Conservation (phyloP, 148 eudicot species). For the Spergularia marina region DNA sequence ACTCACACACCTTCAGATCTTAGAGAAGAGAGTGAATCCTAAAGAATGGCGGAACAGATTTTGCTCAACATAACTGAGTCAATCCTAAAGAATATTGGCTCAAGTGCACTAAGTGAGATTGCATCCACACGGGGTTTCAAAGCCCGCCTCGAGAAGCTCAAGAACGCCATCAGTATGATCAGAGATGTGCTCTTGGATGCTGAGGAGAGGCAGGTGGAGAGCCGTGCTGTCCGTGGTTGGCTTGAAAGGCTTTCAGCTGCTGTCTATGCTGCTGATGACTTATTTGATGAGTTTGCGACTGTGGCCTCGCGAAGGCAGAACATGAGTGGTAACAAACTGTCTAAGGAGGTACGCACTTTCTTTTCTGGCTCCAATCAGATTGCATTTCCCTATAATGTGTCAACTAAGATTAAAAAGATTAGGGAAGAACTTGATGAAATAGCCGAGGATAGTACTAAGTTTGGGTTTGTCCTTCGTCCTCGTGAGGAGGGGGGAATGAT, state of each 20-base stretch:
- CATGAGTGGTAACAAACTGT: neutral
- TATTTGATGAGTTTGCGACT: conserved; percentile 28
- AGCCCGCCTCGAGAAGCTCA: conserved; percentile 14
- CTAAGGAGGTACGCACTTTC: conserved; percentile 20
- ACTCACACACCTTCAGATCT: too few relatives aligned
- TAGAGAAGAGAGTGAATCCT: neutral
- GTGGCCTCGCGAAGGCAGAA: conserved; percentile 1
- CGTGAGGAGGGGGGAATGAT: neutral
- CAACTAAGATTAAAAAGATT: conserved; percentile 8
- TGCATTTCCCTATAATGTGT: neutral
- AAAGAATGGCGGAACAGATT: conserved; percentile 28
- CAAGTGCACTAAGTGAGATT: conserved; percentile 20
- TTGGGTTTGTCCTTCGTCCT: conserved; percentile 14
- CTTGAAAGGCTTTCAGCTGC: conserved; percentile 24
- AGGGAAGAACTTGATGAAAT: conserved; percentile 21
- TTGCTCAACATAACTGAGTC: conserved; percentile 12
- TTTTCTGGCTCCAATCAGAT: conserved; percentile 12
- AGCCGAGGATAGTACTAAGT: conserved; percentile 6
- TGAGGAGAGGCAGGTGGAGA: conserved; percentile 25
- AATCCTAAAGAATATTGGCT: conserved; percentile 22
- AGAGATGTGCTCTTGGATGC: conserved; percentile 31
- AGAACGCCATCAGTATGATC: conserved; percentile 19
- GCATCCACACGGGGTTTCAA: conserved; percentile 19
- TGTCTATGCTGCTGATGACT: conserved; percentile 26
- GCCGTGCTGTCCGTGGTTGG: conserved; percentile 19